Evolutionary conservation across 2,329 filamentous ascomycete species (phyloP).

Genomic region (Pestalotiopsis sp.): DNA sequence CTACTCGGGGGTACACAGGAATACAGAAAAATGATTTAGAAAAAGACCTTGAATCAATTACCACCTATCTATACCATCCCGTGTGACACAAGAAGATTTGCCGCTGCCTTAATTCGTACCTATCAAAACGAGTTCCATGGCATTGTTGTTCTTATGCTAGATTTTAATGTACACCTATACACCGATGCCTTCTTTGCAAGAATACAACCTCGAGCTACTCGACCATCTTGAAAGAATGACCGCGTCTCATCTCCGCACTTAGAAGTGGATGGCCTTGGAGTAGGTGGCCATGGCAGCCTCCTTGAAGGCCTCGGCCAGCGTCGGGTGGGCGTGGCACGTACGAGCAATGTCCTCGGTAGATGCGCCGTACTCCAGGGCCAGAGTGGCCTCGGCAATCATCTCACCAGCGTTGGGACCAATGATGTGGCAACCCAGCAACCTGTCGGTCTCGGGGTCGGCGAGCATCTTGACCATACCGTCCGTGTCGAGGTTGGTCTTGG

Average conservation of each 20-base stretch:
- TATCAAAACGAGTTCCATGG: not conserved
- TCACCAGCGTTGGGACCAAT: slow-evolving; percentile 94
- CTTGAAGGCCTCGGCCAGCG: slow-evolving; percentile 96
- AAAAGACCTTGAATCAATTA: slow-evolving; percentile 1
- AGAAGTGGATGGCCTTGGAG: slow-evolving; percentile 95
- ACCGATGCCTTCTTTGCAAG: slow-evolving; percentile 27
- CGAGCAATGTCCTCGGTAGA: slow-evolving; percentile 92
- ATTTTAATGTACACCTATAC: slow-evolving; percentile 37
- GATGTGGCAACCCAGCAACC: slow-evolving; percentile 94
- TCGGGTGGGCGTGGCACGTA: slow-evolving; percentile 96
- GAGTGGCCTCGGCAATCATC: slow-evolving; percentile 97
- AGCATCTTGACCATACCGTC: slow-evolving; percentile 98
- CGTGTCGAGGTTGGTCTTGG: slow-evolving; percentile 97
- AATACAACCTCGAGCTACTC: slow-evolving; percentile 17
- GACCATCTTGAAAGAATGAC: slow-evolving; percentile 2
- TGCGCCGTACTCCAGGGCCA: slow-evolving; percentile 95
- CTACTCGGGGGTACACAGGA: too few relatives aligned
- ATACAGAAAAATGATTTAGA: not conserved
- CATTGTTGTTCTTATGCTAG: slow-evolving; percentile 28
- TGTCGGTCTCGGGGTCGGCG: slow-evolving; percentile 93
- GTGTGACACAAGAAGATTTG: slow-evolving; percentile 14
- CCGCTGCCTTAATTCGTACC: not conserved
- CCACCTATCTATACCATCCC: slow-evolving; percentile 15
- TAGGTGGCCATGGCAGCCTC: slow-evolving; percentile 99
- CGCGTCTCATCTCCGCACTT: slow-evolving; percentile 34